phyloP scores from a whole-genome alignment of 768 basidiomycete species.

The Hortiboletus campestris region DNA sequence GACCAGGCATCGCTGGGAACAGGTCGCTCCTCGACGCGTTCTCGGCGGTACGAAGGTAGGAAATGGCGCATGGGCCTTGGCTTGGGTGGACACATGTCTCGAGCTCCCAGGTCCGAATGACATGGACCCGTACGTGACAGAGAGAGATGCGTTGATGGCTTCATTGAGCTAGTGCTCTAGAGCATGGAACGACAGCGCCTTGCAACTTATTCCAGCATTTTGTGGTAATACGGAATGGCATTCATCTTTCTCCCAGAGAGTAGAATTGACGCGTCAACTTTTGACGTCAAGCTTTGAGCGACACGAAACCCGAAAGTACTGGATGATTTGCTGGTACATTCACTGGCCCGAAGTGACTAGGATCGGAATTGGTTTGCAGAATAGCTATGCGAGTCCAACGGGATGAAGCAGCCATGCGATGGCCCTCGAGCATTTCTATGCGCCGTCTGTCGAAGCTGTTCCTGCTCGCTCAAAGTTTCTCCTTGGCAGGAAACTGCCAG shows the following conservation, averaged over 20 bases:
- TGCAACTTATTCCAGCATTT: not conserved
- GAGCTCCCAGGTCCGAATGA: slow-evolving; percentile 30
- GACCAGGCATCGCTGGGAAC: slow-evolving; percentile 59
- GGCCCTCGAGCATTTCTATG: no score
- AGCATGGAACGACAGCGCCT: not conserved
- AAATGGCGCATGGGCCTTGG: slow-evolving; percentile 76
- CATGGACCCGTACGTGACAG: slow-evolving; percentile 16
- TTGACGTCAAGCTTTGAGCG: not conserved
- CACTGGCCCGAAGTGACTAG: not conserved
- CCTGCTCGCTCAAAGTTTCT: no score
- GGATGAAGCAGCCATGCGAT: no score
- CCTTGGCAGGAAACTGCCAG: no score
- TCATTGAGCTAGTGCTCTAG: slow-evolving; percentile 6
- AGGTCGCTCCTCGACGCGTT: slow-evolving; percentile 48
- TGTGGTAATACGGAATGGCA: not conserved
- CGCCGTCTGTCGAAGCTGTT: no score
- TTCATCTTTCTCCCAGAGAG: not conserved
- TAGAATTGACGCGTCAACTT: not conserved
- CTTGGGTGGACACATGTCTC: slow-evolving; percentile 65
- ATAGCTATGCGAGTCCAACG: no score
- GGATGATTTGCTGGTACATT: no score
- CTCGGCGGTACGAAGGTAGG: slow-evolving; percentile 75
- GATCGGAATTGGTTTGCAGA: no score
- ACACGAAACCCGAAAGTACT: not conserved
- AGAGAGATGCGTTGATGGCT: slow-evolving; percentile 22